These are phyloP conservation scores for Pythium plurisporium DNA, from an alignment of 352 stramenopile genomes.

Conservation along the genomic window DNA sequence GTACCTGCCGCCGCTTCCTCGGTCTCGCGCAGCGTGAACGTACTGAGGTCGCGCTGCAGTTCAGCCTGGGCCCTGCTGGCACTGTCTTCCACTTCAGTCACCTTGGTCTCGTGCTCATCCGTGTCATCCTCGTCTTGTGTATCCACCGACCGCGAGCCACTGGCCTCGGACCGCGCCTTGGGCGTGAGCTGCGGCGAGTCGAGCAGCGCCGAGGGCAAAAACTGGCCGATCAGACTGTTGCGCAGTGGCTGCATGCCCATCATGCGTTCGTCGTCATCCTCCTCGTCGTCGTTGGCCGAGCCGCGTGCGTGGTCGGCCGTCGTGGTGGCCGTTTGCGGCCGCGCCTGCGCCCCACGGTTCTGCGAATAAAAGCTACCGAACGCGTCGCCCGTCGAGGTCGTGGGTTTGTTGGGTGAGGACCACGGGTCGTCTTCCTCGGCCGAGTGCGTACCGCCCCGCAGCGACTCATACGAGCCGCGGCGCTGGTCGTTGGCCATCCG, in stretches of 20 bases:
- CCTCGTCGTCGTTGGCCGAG: constrained; percentile 20
- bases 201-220: constrained; percentile 68
- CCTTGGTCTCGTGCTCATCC: background rate
- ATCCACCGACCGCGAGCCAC: background rate
- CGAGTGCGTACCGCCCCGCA: constrained; percentile 4
- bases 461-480: constrained; percentile 18
- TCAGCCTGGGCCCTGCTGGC: background rate
- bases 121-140: constrained; percentile 9
- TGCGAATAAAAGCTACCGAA: constrained; percentile 67
- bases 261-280: constrained; percentile 52
- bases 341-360: constrained; percentile 2
- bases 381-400: constrained; percentile 7
- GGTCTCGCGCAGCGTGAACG: constrained; percentile 12
- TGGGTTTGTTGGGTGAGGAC: constrained; percentile 26
- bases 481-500: background rate
- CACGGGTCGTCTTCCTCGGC: constrained; percentile 24
- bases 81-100: background rate
- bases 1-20: background rate
- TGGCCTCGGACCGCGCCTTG: constrained; percentile 27
- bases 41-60: constrained; percentile 13
- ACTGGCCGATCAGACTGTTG: constrained; percentile 74
- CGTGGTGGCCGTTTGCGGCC: background rate
- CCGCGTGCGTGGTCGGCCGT: background rate
- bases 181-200: constrained; percentile 81
- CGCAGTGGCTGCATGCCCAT: constrained; percentile 58